These are phyloP conservation scores for Carex kokanica DNA, from an alignment of 176 grass and related monocot species.

Conservation along the genomic window DNA sequence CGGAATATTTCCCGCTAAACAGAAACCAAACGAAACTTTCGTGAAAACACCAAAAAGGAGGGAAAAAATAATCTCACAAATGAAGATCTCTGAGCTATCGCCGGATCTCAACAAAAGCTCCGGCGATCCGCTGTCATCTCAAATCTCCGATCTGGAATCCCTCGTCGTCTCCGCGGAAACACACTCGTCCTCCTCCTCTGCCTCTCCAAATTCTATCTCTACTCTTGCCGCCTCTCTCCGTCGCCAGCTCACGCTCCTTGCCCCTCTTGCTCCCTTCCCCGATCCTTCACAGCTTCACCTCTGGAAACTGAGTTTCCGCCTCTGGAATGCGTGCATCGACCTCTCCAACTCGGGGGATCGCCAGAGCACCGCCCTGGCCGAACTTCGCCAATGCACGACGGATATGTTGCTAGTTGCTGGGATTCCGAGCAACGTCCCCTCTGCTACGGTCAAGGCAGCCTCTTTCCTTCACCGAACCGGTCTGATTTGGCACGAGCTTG, in stretches of 20 bases:
- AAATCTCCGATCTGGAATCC: slow-evolving; percentile 51
- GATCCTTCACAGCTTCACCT: slow-evolving; percentile 46
- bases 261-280: slow-evolving; percentile 37
- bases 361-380: slow-evolving; percentile 39
- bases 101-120: slow-evolving; percentile 55
- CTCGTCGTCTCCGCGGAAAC: slow-evolving; percentile 50
- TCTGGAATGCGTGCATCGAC: slow-evolving; percentile 90
- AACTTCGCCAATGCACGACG: slow-evolving; percentile 66
- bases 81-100: slow-evolving; percentile 99
- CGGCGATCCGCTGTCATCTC: slow-evolving; percentile 3
- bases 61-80: slow-evolving; percentile 21
- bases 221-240: slow-evolving; percentile 47
- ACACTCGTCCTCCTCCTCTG: slow-evolving; percentile 32
- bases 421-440: slow-evolving; percentile 40
- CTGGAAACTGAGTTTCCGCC: slow-evolving; percentile 79
- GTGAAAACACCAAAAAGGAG: slow-evolving; percentile 17
- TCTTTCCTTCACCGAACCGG: slow-evolving; percentile 72
- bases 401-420: slow-evolving; percentile 68
- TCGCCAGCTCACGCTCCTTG: slow-evolving; percentile 43
- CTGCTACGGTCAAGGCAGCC: slow-evolving; percentile 53
- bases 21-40: neutral
- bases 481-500: slow-evolving; percentile 66
- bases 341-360: slow-evolving; percentile 25
- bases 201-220: slow-evolving; percentile 27
- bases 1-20: slow-evolving; percentile 32